Evolutionary conservation across 441 rosid genomes (phyloP).

Genomic region (Rhodomyrtus psidioides): DNA sequence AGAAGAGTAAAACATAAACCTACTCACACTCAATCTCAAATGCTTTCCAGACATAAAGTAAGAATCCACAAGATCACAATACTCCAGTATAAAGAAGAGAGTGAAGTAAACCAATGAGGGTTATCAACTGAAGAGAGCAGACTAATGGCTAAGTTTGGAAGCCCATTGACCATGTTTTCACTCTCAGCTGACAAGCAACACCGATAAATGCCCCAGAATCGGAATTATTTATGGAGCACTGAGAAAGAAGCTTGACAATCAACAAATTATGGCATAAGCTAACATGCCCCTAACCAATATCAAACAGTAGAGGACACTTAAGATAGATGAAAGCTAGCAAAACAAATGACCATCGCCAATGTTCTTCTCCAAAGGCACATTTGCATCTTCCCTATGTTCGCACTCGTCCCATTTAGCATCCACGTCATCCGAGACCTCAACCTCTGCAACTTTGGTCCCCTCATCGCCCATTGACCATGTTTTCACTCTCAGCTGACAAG

Average conservation of each 20-base stretch:
- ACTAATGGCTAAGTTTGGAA: neutral
- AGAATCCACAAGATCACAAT: neutral
- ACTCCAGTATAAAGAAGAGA: neutral
- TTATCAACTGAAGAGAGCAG: neutral
- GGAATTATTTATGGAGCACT: neutral
- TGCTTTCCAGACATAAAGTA: neutral
- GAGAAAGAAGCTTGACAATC: neutral
- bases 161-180: neutral
- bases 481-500: neutral
- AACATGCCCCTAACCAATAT: neutral
- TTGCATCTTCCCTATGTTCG: neutral
- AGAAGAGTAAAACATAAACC: neutral
- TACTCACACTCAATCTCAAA: neutral
- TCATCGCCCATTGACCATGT: neutral
- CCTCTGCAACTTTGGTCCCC: neutral
- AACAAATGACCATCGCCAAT: neutral
- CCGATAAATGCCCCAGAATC: neutral
- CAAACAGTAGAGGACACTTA: neutral
- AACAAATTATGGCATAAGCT: neutral
- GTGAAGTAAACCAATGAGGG: neutral
- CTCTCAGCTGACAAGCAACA: neutral
- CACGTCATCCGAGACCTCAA: neutral
- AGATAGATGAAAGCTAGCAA: neutral
- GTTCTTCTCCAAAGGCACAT: neutral
- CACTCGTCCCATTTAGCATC: neutral